These are phyloP conservation scores for Rheum nobile DNA, from an alignment of 148 eudicot species.

Conservation along the genomic window DNA sequence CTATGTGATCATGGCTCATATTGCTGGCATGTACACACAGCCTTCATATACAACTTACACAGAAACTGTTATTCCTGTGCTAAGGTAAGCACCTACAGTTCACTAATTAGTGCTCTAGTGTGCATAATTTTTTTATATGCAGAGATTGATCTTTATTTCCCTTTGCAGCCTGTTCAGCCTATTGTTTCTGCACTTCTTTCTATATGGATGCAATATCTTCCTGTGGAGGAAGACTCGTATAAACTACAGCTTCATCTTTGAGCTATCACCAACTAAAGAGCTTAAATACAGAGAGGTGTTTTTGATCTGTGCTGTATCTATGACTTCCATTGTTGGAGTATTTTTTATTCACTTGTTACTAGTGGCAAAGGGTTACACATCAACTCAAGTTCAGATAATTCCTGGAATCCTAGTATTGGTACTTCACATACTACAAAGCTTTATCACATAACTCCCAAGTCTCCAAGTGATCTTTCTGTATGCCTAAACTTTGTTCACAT, in stretches of 20 bases:
- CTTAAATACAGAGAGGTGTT: conserved; percentile 89
- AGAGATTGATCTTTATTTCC: not conserved
- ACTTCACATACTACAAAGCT: conserved; percentile 12
- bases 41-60: conserved; percentile 57
- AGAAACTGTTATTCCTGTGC: conserved; percentile 91
- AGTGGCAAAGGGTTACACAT: conserved; percentile 60
- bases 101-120: not conserved
- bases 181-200: conserved; percentile 74
- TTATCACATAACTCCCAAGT: not conserved
- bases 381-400: conserved; percentile 48
- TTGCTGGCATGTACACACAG: conserved; percentile 56
- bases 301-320: conserved; percentile 75
- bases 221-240: conserved; percentile 82
- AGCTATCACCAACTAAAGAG: conserved; percentile 58
- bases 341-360: conserved; percentile 65
- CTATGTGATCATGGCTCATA: conserved; percentile 80
- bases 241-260: conserved; percentile 89
- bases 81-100: conserved; percentile 49
- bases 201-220: conserved; percentile 95
- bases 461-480: not conserved
- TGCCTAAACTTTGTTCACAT: not conserved
- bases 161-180: conserved; percentile 82
- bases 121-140: not conserved
- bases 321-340: conserved; percentile 68
- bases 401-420: conserved; percentile 84